These are phyloP conservation scores for Macrolepiota dolichaula DNA, from an alignment of 768 basidiomycete genomes.

Conservation along the genomic window DNA sequence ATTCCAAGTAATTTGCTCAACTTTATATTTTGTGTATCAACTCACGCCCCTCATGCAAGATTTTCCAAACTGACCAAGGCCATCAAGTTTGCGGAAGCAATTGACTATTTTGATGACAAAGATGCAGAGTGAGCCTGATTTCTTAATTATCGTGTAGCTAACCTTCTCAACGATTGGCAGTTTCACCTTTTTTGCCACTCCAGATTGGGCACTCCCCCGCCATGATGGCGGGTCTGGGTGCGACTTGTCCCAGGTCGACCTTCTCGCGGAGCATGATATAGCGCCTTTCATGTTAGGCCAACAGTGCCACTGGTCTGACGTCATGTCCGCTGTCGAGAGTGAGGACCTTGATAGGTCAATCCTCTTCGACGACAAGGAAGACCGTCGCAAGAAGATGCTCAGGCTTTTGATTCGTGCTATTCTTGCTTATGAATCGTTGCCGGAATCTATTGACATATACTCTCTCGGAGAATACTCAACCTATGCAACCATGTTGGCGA, in stretches of 20 bases:
- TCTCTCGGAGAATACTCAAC: constrained; percentile 53
- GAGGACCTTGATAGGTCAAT: constrained; percentile 2
- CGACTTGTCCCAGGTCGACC: constrained; percentile 2
- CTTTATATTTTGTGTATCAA: too few species aligned
- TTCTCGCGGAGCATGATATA: background rate
- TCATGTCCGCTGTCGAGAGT: background rate
- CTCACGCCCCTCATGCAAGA: constrained; percentile 10
- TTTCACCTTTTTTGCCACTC: constrained; percentile 53
- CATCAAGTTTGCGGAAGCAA: constrained; percentile 21
- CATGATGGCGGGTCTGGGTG: constrained; percentile 9
- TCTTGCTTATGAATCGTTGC: constrained; percentile 56
- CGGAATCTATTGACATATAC: constrained; percentile 28
- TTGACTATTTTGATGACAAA: constrained; percentile 12
- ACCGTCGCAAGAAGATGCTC: constrained; percentile 51
- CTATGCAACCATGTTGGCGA: constrained; percentile 42
- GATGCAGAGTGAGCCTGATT: constrained; percentile 2
- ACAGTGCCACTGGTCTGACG: constrained; percentile 7
- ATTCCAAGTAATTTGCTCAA: constrained; percentile 17
- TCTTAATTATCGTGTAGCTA: background rate
- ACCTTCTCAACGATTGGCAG: too few species aligned
- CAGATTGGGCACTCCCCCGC: constrained; percentile 39
- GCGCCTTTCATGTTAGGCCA: constrained; percentile 20
- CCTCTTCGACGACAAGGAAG: constrained; percentile 37
- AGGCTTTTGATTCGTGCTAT: constrained; percentile 52
- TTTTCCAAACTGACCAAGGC: constrained; percentile 22